Evolutionary conservation across 2,329 filamentous ascomycete genomes (phyloP).

Genomic region (Aureobasidium musti): DNA sequence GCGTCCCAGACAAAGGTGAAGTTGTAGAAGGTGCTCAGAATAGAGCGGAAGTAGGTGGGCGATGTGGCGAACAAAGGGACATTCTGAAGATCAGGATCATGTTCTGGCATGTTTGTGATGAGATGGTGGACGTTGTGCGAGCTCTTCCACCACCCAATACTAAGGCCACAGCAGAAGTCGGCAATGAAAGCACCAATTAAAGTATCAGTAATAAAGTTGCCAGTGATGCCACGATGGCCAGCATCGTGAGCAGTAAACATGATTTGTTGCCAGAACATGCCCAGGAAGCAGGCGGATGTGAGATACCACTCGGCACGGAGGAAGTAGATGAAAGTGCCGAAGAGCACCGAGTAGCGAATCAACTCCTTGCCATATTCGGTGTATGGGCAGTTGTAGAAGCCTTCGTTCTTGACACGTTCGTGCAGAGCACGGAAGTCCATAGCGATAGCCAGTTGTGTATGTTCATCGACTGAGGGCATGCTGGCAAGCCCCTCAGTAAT

Average conservation of each 20-base stretch:
- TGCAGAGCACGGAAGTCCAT: constrained; percentile 60
- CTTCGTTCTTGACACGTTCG: constrained; percentile 56
- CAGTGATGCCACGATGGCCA: constrained; percentile 64
- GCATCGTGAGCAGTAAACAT: constrained; percentile 70
- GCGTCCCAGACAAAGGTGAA: constrained; percentile 76
- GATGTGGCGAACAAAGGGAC: constrained; percentile 87
- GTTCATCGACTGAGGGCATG: constrained; percentile 57
- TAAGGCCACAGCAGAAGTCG: constrained; percentile 66
- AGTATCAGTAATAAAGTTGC: constrained; percentile 60
- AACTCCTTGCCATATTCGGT: constrained; percentile 61
- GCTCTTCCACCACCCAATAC: constrained; percentile 70
- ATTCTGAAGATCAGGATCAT: constrained; percentile 54
- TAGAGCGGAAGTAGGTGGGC: constrained; percentile 71
- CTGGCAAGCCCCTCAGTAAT: constrained; percentile 42
- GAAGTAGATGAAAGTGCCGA: constrained; percentile 51
- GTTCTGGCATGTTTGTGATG: constrained; percentile 62
- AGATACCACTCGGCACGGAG: constrained; percentile 58
- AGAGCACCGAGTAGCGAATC: constrained; percentile 57
- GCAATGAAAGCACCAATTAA: constrained; percentile 64
- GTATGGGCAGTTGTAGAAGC: constrained; percentile 62
- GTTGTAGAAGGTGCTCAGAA: constrained; percentile 82
- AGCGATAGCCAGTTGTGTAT: constrained; percentile 58
- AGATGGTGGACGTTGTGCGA: constrained; percentile 70
- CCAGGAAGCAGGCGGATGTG: constrained; percentile 60
- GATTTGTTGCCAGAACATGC: constrained; percentile 67